Evolutionary conservation across 148 eudicot species (phyloP).

Genomic region (Vaccinium vitisidaea): DNA sequence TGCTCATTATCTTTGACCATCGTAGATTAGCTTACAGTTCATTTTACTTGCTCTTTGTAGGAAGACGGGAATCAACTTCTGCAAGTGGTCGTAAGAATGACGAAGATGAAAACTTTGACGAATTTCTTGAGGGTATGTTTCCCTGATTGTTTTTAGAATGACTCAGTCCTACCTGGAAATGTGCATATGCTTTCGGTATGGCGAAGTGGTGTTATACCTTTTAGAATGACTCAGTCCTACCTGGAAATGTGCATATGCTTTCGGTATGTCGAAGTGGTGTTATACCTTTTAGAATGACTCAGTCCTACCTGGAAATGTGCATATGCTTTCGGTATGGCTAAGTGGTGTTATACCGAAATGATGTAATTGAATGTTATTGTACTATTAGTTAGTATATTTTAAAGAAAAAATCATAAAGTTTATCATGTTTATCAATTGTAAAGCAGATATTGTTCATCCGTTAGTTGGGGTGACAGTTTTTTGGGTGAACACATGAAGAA

Average conservation of each 20-base stretch:
- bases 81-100: slow-evolving; percentile 22
- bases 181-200: too few species aligned
- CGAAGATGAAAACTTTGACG: slow-evolving; percentile 58
- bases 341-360: background rate
- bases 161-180: background rate
- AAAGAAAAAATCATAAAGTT: background rate
- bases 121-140: slow-evolving; percentile 81
- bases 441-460: background rate
- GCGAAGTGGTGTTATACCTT: background rate
- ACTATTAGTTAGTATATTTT: background rate
- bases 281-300: background rate
- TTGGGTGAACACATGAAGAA: background rate
- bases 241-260: background rate
- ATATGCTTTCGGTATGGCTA: background rate
- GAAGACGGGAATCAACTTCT: slow-evolving; percentile 30
- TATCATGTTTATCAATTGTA: background rate
- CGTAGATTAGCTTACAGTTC: background rate
- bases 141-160: slow-evolving; percentile 33
- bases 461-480: background rate
- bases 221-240: background rate
- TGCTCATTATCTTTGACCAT: background rate
- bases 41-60: slow-evolving; percentile 21
- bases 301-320: background rate
- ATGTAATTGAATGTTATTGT: background rate
- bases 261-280: background rate